phyloP scores from a whole-genome alignment of 148 eudicot species.

The Simmondsia chinensis region DNA sequence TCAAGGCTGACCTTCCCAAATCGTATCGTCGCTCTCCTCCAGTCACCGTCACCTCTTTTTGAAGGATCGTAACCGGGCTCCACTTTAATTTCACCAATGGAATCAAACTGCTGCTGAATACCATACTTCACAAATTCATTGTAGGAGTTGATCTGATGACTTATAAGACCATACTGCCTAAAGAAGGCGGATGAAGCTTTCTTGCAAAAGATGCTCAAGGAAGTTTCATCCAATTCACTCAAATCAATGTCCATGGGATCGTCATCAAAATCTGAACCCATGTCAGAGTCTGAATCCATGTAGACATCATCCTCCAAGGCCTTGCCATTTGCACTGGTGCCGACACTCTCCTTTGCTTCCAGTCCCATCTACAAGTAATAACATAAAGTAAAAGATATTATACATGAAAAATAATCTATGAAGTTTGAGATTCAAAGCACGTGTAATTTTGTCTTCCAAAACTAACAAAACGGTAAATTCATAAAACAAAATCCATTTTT shows the following conservation, averaged over 20 bases:
- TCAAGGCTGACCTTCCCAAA: slow-evolving; percentile 78
- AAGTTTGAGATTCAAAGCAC: too few species aligned
- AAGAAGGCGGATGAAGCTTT: slow-evolving; percentile 68
- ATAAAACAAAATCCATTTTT: too few species aligned
- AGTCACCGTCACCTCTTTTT: slow-evolving; percentile 65
- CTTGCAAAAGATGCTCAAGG: slow-evolving; percentile 47
- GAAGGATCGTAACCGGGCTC: slow-evolving; percentile 86
- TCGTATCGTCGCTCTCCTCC: slow-evolving; percentile 55
- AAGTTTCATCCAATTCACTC: slow-evolving; percentile 38
- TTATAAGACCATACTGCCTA: slow-evolving; percentile 64
- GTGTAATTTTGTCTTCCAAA: too few species aligned
- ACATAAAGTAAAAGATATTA: too few species aligned
- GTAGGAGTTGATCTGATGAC: slow-evolving; percentile 85
- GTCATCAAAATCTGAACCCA: slow-evolving; percentile 26
- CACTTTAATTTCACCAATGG: slow-evolving; percentile 54
- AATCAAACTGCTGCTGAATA: slow-evolving; percentile 52
- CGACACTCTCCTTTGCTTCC: slow-evolving; percentile 34
- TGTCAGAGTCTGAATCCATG: slow-evolving; percentile 39
- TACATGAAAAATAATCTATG: too few species aligned
- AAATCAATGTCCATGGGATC: slow-evolving; percentile 27
- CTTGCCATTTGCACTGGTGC: slow-evolving; percentile 35
- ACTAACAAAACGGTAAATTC: too few species aligned
- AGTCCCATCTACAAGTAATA: slow-evolving; percentile 17
- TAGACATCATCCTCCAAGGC: slow-evolving; percentile 21
- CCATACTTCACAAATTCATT: slow-evolving; percentile 63